Percentiles rank a stretch among this genome's conserved stretches.
These are phyloP conservation scores for Epichloe coenophiala DNA, from an alignment of 2,329 filamentous ascomycete species.

Conservation along the genomic window DNA sequence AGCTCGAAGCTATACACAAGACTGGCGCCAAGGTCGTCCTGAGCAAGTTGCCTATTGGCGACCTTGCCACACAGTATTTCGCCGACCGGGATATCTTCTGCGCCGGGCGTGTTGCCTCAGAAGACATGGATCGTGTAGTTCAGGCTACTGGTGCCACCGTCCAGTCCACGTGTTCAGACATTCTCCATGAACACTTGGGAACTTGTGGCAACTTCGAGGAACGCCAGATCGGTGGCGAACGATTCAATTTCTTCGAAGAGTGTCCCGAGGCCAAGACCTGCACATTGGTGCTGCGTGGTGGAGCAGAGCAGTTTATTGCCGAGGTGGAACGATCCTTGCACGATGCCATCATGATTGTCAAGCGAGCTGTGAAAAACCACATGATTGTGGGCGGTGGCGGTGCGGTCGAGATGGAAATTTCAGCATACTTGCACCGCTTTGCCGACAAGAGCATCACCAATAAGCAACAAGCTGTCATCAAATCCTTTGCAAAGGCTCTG, in stretches of 20 bases:
- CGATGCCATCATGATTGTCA: conserved; percentile 99
- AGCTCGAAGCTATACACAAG: conserved; percentile 87
- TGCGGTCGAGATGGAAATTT: conserved; percentile 92
- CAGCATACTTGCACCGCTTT: conserved; percentile 80
- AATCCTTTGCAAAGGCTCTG: conserved; percentile 91
- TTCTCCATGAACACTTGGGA: conserved; percentile 76
- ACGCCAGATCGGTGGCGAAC: conserved; percentile 90
- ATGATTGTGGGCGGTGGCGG: conserved; percentile 92
- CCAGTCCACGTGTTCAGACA: conserved; percentile 95
- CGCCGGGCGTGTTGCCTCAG: conserved; percentile 77
- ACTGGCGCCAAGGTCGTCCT: conserved; percentile 96
- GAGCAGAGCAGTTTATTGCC: conserved; percentile 97
- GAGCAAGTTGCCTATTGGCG: conserved; percentile 92
- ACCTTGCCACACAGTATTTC: conserved; percentile 95
- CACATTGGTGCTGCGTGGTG: conserved; percentile 86
- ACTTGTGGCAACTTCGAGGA: conserved; percentile 87
- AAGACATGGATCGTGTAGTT: conserved; percentile 92
- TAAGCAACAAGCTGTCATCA: conserved; percentile 97
- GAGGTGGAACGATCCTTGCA: conserved; percentile 96
- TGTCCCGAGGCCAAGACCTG: conserved; percentile 94
- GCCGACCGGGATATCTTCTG: conserved; percentile 98
- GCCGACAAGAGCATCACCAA: conserved; percentile 85
- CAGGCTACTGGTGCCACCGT: conserved; percentile 85
- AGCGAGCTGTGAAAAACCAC: conserved; percentile 90
- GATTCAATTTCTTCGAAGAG: conserved; percentile 97